phyloP scores from a whole-genome alignment of 306 rosid species.

The Ochetophila trinervis region DNA sequence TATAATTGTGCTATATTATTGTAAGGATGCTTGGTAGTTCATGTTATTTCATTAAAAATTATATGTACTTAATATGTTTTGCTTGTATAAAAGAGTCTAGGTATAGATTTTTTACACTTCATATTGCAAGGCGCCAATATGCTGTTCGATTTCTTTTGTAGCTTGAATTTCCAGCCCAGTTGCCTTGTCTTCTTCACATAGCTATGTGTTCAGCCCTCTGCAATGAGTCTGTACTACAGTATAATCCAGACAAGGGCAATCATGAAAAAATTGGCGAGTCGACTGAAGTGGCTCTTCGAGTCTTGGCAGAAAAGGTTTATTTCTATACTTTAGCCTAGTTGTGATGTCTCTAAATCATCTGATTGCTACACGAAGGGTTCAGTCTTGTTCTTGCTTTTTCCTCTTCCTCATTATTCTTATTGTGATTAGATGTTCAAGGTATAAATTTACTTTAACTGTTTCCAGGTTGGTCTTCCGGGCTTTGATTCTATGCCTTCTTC shows the following conservation, averaged over 20 bases:
- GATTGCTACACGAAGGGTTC: neutral
- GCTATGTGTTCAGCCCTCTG: slow-evolving; percentile 97
- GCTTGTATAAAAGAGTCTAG: neutral
- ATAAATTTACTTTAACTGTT: slow-evolving; percentile 17
- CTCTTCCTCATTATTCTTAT: slow-evolving; percentile 9
- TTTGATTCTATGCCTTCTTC: slow-evolving; percentile 92
- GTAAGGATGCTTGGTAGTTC: too few relatives aligned
- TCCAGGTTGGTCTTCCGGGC: slow-evolving; percentile 97
- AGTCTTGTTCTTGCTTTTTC: slow-evolving; percentile 11
- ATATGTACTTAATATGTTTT: too few relatives aligned
- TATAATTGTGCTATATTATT: too few relatives aligned
- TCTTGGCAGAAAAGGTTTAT: slow-evolving; percentile 81
- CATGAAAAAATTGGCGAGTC: slow-evolving; percentile 99
- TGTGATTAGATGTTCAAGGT: slow-evolving; percentile 2
- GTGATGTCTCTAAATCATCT: neutral
- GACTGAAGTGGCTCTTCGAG: slow-evolving; percentile 98
- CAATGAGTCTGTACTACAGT: slow-evolving; percentile 88
- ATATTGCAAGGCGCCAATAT: neutral
- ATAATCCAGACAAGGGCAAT: slow-evolving; percentile 84
- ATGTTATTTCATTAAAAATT: too few relatives aligned
- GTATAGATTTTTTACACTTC: neutral
- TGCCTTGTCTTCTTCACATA: slow-evolving; percentile 83
- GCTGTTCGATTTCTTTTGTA: slow-evolving; percentile 39
- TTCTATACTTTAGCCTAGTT: slow-evolving; percentile 18
- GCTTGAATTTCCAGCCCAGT: slow-evolving; percentile 82